These are phyloP conservation scores for Talaromyces amestolkiae DNA, from an alignment of 2,329 filamentous ascomycete species.

Conservation along the genomic window DNA sequence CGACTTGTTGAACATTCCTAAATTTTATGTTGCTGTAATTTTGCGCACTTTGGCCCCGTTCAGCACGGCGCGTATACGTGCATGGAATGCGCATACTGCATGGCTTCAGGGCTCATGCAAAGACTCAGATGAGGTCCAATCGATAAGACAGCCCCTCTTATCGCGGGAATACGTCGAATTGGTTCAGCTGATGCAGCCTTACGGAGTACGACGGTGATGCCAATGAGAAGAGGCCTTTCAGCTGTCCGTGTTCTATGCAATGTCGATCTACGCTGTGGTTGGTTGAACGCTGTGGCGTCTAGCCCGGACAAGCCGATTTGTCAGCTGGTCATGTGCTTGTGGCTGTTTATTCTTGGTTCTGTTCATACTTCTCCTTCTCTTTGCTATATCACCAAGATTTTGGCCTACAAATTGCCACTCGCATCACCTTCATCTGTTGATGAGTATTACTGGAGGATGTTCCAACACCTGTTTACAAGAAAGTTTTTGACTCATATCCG, in stretches of 20 bases:
- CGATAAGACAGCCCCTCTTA: not conserved
- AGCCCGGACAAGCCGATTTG: slow-evolving; percentile 3
- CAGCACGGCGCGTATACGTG: slow-evolving; percentile 11
- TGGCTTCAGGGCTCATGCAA: slow-evolving; percentile 1
- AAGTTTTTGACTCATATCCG: not conserved
- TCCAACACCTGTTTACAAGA: not conserved
- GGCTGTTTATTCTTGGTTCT: not conserved
- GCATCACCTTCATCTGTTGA: not conserved
- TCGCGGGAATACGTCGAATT: not conserved
- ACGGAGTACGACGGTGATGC: slow-evolving; percentile 2
- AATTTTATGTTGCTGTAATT: not conserved
- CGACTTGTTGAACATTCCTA: not conserved
- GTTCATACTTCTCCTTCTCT: not conserved
- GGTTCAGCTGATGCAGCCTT: slow-evolving; percentile 19
- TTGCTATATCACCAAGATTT: not conserved
- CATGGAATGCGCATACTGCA: not conserved
- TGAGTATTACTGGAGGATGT: not conserved
- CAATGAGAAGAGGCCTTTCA: slow-evolving; percentile 5
- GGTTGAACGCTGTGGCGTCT: not conserved
- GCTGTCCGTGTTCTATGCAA: slow-evolving; percentile 6
- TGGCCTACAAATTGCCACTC: not conserved
- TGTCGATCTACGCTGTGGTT: slow-evolving; percentile 5
- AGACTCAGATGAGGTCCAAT: not conserved
- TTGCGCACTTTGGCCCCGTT: not conserved
- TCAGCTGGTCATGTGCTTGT: slow-evolving; percentile 10